phyloP scores from a whole-genome alignment of 2,329 filamentous ascomycete species.

The Cordyceps tenuipes region DNA sequence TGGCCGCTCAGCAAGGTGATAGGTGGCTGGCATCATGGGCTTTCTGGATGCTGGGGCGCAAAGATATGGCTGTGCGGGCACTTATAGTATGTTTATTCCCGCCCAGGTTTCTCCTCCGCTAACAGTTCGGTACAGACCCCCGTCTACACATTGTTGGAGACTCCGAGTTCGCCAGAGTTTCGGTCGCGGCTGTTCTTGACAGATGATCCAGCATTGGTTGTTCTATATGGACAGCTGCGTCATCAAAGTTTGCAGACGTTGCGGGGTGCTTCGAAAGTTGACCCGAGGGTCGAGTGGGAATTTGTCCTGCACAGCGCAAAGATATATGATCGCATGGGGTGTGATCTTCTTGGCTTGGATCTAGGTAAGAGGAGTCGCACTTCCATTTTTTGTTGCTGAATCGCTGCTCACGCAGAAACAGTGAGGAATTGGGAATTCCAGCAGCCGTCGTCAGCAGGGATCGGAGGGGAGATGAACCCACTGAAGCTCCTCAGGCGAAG shows the following conservation, averaged over 20 bases:
- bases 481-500: constrained; percentile 60
- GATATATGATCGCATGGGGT: constrained; percentile 85
- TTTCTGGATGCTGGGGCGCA: constrained; percentile 80
- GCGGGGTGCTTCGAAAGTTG: constrained; percentile 74
- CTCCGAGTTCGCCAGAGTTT: constrained; percentile 58
- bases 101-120: neutral
- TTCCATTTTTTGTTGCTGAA: constrained; percentile 7
- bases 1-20: constrained; percentile 75
- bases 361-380: constrained; percentile 47
- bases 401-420: constrained; percentile 18
- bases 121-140: constrained; percentile 51
- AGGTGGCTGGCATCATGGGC: constrained; percentile 94
- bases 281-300: constrained; percentile 72
- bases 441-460: constrained; percentile 30
- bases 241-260: constrained; percentile 76
- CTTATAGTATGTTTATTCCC: constrained; percentile 56
- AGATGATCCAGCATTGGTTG: constrained; percentile 81
- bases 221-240: constrained; percentile 79
- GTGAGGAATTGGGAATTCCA: constrained; percentile 79
- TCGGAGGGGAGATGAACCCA: constrained; percentile 50
- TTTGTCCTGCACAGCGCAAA: constrained; percentile 81
- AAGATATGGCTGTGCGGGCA: constrained; percentile 75
- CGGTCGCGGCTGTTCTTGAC: constrained; percentile 74
- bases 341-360: constrained; percentile 80
- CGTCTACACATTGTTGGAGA: constrained; percentile 64